These are phyloP conservation scores for Cercospora brassicicola DNA, from an alignment of 2,329 filamentous ascomycete genomes.

Conservation along the genomic window DNA sequence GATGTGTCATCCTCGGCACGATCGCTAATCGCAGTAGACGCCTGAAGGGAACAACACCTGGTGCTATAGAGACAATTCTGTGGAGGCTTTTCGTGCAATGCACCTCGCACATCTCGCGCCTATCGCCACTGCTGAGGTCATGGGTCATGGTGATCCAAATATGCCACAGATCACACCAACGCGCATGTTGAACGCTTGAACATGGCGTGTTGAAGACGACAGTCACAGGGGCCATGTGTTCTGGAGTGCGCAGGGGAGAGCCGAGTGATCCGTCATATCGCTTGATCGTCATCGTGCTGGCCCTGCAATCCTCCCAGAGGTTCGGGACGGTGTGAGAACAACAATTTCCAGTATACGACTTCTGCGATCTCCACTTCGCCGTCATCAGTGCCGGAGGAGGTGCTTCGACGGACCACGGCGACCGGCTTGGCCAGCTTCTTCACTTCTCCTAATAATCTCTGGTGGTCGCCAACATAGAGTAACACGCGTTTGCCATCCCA, in stretches of 20 bases:
- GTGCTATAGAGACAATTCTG: not conserved
- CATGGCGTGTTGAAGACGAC: not conserved
- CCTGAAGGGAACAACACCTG: not conserved
- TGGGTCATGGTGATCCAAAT: not conserved
- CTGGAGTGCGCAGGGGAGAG: not conserved
- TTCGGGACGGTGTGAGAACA: slow-evolving; percentile 82
- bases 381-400: slow-evolving; percentile 31
- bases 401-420: slow-evolving; percentile 69
- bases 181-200: not conserved
- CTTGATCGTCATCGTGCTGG: not conserved
- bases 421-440: slow-evolving; percentile 79
- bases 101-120: not conserved
- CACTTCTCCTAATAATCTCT: slow-evolving; percentile 84
- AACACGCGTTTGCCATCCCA: slow-evolving; percentile 87
- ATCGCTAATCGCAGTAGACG: not conserved
- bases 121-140: not conserved
- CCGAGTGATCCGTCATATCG: not conserved
- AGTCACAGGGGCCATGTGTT: not conserved
- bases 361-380: slow-evolving; percentile 78
- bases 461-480: slow-evolving; percentile 83
- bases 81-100: not conserved
- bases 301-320: slow-evolving; percentile 51
- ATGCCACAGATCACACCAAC: not conserved
- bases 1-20: not conserved
- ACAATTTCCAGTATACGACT: slow-evolving; percentile 80